Percentiles rank a stretch among this genome's conserved stretches.
These are phyloP conservation scores for Phaeosphaeriaceae sp. DNA, from an alignment of 2,329 filamentous ascomycete species.

Conservation along the genomic window DNA sequence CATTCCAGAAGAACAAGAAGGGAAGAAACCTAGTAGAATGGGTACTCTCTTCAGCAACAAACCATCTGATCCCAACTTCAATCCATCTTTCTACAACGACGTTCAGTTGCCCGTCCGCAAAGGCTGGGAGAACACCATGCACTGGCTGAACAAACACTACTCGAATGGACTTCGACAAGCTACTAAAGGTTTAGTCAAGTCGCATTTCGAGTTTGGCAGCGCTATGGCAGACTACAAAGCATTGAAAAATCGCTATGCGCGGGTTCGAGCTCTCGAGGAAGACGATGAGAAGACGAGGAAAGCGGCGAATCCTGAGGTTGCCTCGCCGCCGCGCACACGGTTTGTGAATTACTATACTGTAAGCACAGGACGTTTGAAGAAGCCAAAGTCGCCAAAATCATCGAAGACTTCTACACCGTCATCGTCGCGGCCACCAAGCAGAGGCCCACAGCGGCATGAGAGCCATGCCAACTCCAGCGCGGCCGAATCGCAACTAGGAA, in stretches of 20 bases:
- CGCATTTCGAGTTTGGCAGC: conserved; percentile 83
- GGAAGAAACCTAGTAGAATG: conserved; percentile 37
- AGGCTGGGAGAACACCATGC: conserved; percentile 70
- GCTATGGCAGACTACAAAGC: conserved; percentile 78
- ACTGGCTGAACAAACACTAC: conserved; percentile 84
- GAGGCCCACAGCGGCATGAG: conserved; percentile 5
- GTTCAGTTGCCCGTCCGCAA: conserved; percentile 71
- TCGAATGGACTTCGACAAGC: conserved; percentile 72
- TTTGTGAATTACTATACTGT: conserved; percentile 92
- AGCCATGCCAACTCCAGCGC: conserved; percentile 12
- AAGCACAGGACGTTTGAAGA: conserved; percentile 74
- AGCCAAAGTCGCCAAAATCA: conserved; percentile 57
- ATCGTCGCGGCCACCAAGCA: conserved; percentile 20
- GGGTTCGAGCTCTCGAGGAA: conserved; percentile 74
- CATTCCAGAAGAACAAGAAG: conserved; percentile 16
- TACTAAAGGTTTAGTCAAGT: conserved; percentile 75
- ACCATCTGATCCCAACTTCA: conserved; percentile 68
- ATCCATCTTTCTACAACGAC: conserved; percentile 79
- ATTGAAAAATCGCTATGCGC: conserved; percentile 73
- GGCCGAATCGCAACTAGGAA: conserved; percentile 18
- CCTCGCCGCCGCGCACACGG: conserved; percentile 64
- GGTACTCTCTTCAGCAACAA: conserved; percentile 49
- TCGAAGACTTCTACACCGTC: conserved; percentile 35
- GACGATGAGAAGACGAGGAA: conserved; percentile 59
- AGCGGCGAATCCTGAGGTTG: conserved; percentile 36